phyloP scores from a whole-genome alignment of 1,284 basidiomycete genomes.

The Mycena sp. region DNA sequence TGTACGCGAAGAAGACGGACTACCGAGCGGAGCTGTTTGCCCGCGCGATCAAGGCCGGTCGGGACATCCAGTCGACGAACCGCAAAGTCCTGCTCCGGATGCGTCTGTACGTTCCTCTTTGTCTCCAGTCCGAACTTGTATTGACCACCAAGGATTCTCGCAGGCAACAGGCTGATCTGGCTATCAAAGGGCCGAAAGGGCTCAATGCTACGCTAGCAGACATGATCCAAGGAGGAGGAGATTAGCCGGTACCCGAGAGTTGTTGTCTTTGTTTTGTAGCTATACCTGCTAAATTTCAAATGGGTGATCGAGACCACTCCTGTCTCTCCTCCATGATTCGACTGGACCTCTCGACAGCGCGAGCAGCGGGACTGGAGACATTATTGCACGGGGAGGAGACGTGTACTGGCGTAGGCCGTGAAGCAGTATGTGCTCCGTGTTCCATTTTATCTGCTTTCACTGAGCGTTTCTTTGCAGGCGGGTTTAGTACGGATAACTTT shows the following conservation, averaged over 20 bases:
- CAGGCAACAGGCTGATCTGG: conserved; percentile 76
- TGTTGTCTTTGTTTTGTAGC: background rate
- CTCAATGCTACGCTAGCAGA: conserved; percentile 19
- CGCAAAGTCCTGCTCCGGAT: conserved; percentile 80
- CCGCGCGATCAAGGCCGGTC: conserved; percentile 75
- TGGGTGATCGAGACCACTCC: background rate
- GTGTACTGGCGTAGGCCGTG: background rate
- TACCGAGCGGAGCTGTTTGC: conserved; percentile 78
- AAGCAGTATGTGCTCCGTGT: background rate
- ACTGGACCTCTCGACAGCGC: conserved; percentile 1
- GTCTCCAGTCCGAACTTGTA: background rate
- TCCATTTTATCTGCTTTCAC: no score
- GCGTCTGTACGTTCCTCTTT: conserved; percentile 62
- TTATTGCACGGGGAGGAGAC: background rate
- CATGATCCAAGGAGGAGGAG: conserved; percentile 17
- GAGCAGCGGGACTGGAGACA: background rate
- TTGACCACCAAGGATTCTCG: no score
- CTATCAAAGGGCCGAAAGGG: conserved; percentile 58
- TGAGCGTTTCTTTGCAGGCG: background rate
- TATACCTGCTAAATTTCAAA: conserved; percentile 8
- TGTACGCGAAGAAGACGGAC: conserved; percentile 80
- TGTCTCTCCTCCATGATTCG: background rate
- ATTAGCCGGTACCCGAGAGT: background rate
- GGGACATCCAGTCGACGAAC: conserved; percentile 75
- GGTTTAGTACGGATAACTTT: conserved; percentile 3